A percentile compares a stretch with the other conserved stretches of the same genome.
phyloP scores from a whole-genome alignment of 2,329 filamentous ascomycete species.

The Claviceps humidiphila region DNA sequence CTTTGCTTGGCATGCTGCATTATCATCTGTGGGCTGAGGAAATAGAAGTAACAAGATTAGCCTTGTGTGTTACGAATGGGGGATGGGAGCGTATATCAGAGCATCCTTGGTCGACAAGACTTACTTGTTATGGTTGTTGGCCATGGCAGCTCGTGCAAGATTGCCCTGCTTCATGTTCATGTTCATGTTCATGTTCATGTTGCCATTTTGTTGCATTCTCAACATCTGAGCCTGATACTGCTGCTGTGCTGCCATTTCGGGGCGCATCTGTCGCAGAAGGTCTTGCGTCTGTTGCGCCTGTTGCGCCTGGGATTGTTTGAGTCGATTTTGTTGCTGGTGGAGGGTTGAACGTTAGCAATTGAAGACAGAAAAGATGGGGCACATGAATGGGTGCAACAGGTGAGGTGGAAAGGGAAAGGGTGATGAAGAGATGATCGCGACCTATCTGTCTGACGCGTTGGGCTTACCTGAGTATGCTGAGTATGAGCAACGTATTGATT shows the following conservation, averaged over 20 bases:
- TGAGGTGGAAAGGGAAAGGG: too few species aligned
- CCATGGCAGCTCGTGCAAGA: constrained; percentile 62
- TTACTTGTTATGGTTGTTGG: constrained; percentile 63
- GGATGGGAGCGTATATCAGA: neutral
- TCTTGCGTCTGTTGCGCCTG: constrained; percentile 42
- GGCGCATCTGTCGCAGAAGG: constrained; percentile 60
- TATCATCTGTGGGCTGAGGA: constrained; percentile 55
- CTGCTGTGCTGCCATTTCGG: constrained; percentile 44
- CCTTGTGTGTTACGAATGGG: neutral
- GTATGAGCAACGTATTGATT: constrained; percentile 70
- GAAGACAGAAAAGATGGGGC: neutral
- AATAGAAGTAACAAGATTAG: neutral
- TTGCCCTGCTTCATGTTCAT: constrained; percentile 46
- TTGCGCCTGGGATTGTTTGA: constrained; percentile 50
- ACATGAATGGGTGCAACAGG: neutral
- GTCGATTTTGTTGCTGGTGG: constrained; percentile 49
- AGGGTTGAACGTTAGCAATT: constrained; percentile 1
- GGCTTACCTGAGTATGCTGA: constrained; percentile 70
- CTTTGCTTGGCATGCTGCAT: constrained; percentile 59
- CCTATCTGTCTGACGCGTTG: constrained; percentile 37
- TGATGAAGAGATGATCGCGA: neutral
- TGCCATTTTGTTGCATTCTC: constrained; percentile 47
- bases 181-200: constrained; percentile 43
- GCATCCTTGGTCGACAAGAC: constrained; percentile 17
- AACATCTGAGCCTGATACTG: constrained; percentile 51